Evolutionary conservation across 2,329 filamentous ascomycete species (phyloP).

Genomic region (Tricladium varicosporioides): DNA sequence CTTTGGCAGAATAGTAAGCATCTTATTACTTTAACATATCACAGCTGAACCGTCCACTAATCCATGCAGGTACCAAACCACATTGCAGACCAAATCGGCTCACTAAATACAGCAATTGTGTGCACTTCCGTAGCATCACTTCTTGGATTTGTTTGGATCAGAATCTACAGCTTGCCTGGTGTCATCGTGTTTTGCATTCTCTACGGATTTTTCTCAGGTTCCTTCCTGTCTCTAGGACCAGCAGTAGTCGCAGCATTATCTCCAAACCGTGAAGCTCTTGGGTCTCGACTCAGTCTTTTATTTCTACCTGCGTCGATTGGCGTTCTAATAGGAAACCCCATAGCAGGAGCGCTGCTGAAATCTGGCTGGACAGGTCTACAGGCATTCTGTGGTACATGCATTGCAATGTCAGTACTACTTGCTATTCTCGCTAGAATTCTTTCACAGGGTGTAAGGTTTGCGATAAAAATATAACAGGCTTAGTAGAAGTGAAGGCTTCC

Average conservation of each 20-base stretch:
- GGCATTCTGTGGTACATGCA: neutral
- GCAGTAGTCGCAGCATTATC: conserved; percentile 7
- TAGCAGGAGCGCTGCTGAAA: conserved; percentile 13
- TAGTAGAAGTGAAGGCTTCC: no score
- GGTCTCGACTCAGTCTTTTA: conserved; percentile 13
- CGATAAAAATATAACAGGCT: no score
- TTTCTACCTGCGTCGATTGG: conserved; percentile 9
- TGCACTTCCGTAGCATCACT: conserved; percentile 14
- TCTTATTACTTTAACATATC: conserved; percentile 7
- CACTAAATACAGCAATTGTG: neutral
- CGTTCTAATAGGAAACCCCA: conserved; percentile 15
- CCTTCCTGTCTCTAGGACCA: neutral
- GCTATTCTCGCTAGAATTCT: no score
- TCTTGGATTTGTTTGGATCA: conserved; percentile 41
- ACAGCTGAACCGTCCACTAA: no score
- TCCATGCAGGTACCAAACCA: neutral
- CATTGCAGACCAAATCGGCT: neutral
- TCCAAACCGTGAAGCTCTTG: conserved; percentile 9
- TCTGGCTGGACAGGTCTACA: neutral
- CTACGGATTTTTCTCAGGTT: conserved; percentile 77
- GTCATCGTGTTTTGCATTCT: conserved; percentile 70
- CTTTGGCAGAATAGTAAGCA: conserved; percentile 22
- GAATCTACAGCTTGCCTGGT: conserved; percentile 50
- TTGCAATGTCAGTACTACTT: no score
- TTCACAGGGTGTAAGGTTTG: no score